Evolutionary conservation across 805 yeast species (phyloP).

Genomic region (Ogataea methylovora): DNA sequence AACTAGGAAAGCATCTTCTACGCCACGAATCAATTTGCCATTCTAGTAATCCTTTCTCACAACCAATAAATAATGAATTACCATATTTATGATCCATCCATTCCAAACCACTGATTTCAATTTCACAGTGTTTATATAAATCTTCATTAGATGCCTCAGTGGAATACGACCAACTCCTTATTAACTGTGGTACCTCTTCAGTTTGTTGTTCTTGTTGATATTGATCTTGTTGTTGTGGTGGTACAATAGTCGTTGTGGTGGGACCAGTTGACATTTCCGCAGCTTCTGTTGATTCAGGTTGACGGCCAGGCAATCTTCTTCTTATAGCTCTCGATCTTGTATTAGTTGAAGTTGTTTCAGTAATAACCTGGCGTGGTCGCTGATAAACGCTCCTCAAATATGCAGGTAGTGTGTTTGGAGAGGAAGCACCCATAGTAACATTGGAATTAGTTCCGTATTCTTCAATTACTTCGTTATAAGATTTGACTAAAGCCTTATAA

Average conservation of each 20-base stretch:
- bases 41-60: slow-evolving; percentile 56
- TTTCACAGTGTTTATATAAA: slow-evolving; percentile 5
- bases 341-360: not conserved
- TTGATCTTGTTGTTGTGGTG: not conserved
- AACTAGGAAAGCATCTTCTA: slow-evolving; percentile 54
- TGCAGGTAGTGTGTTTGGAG: too few relatives aligned
- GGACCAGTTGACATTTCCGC: not conserved
- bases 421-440: too few relatives aligned
- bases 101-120: slow-evolving; percentile 55
- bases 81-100: slow-evolving; percentile 40
- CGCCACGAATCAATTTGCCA: slow-evolving; percentile 67
- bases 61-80: slow-evolving; percentile 50
- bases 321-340: not conserved
- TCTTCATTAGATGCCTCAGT: slow-evolving; percentile 18
- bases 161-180: slow-evolving; percentile 7
- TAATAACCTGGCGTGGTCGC: not conserved
- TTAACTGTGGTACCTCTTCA: not conserved
- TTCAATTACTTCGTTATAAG: slow-evolving; percentile 20
- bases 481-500: slow-evolving; percentile 20
- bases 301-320: slow-evolving; percentile 1
- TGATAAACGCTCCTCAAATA: too few relatives aligned
- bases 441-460: not conserved
- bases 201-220: not conserved
- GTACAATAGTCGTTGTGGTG: not conserved
- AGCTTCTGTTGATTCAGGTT: too few relatives aligned